A percentile compares a stretch with the other conserved stretches of the same genome.
Conservation (phyloP, 345 rosid species). For the Camelina laxa region DNA sequence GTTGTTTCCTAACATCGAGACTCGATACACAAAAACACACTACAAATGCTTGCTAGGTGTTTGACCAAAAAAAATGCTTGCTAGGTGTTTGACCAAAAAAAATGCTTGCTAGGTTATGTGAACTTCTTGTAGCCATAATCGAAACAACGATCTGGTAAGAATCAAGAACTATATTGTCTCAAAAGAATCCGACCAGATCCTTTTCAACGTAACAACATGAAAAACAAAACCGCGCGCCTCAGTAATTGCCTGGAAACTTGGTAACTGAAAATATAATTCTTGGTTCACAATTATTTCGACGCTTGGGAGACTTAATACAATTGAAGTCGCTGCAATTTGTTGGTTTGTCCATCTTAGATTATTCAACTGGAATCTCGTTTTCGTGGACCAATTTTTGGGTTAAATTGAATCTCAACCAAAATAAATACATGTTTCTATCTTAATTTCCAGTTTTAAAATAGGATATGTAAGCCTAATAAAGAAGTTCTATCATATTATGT, state of each 20-base stretch:
- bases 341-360: background rate
- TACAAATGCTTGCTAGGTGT: background rate
- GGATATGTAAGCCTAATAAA: background rate
- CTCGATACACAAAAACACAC: background rate
- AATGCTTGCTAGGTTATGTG: background rate
- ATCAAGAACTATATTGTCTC: background rate
- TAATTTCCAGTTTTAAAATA: background rate
- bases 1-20: background rate
- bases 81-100: no score
- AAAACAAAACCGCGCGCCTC: background rate
- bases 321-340: slow-evolving; percentile 11
- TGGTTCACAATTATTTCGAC: slow-evolving; percentile 13
- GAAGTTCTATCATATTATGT: background rate
- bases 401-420: background rate
- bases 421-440: background rate
- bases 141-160: background rate
- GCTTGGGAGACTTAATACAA: slow-evolving; percentile 13
- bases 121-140: background rate
- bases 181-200: background rate
- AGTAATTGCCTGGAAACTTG: background rate
- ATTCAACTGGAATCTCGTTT: slow-evolving; percentile 25
- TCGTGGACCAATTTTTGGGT: slow-evolving; percentile 19
- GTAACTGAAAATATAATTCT: background rate
- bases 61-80: no score
- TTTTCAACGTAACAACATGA: background rate